These are phyloP conservation scores for Hyaloperonospora brassicae DNA, from an alignment of 352 stramenopile genomes.

Conservation along the genomic window DNA sequence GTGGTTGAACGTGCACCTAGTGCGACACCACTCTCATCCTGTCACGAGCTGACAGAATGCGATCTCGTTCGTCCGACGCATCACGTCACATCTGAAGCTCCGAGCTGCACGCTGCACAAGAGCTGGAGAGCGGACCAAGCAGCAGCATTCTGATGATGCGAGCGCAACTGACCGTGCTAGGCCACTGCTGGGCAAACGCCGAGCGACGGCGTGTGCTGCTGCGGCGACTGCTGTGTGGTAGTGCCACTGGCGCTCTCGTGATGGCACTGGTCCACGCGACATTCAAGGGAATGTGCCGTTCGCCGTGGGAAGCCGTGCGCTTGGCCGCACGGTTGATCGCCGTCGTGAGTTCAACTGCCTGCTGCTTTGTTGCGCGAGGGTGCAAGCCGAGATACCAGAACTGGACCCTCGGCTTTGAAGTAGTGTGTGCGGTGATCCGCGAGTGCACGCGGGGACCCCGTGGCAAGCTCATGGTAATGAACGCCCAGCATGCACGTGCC, in stretches of 20 bases:
- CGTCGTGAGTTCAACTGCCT: slow-evolving; percentile 12
- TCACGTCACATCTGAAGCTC: slow-evolving; percentile 13
- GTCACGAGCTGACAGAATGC: background rate
- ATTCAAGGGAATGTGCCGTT: slow-evolving; percentile 26
- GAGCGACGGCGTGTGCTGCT: slow-evolving; percentile 11
- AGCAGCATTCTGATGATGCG: slow-evolving; percentile 4
- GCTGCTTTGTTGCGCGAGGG: slow-evolving; percentile 20
- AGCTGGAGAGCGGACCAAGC: slow-evolving; percentile 8
- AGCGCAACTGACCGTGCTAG: slow-evolving; percentile 10
- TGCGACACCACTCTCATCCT: slow-evolving; percentile 6
- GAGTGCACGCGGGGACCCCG: slow-evolving; percentile 19
- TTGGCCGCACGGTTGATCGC: slow-evolving; percentile 16
- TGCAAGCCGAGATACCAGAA: slow-evolving; percentile 30
- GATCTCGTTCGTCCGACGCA: background rate
- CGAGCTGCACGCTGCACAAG: slow-evolving; percentile 4
- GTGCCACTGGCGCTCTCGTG: slow-evolving; percentile 11
- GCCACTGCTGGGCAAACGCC: slow-evolving; percentile 9
- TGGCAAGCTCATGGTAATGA: slow-evolving; percentile 26
- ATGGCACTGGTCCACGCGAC: slow-evolving; percentile 12
- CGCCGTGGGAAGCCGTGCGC: slow-evolving; percentile 24
- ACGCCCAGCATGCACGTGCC: slow-evolving; percentile 22
- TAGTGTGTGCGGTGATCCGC: slow-evolving; percentile 21
- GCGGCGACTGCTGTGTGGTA: slow-evolving; percentile 18
- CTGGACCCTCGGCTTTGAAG: slow-evolving; percentile 44
- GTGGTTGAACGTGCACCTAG: slow-evolving; percentile 4